These are phyloP conservation scores for Clavariopsis aquatica DNA, from an alignment of 495 filamentous ascomycete genomes.

Conservation along the genomic window DNA sequence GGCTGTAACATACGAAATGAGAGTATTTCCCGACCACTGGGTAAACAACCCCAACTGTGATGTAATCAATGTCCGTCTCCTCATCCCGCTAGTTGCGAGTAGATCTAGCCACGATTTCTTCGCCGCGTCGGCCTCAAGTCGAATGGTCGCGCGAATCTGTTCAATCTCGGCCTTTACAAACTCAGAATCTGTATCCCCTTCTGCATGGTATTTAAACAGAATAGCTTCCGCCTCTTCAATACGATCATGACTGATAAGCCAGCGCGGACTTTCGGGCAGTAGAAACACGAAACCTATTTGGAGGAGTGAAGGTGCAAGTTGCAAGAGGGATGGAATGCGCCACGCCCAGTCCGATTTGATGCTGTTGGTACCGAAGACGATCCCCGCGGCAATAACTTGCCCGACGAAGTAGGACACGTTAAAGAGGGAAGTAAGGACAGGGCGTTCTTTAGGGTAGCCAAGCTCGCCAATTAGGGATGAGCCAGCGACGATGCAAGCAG, in stretches of 20 bases:
- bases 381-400: constrained; percentile 59
- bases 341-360: constrained; percentile 63
- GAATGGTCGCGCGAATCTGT: constrained; percentile 60
- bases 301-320: constrained; percentile 56
- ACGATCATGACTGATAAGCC: constrained; percentile 60
- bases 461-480: constrained; percentile 66
- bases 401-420: constrained; percentile 67
- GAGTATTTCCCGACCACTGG: constrained; percentile 65
- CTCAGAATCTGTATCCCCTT: constrained; percentile 54
- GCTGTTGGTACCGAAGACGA: constrained; percentile 59
- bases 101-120: constrained; percentile 58
- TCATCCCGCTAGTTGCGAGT: constrained; percentile 56
- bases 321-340: constrained; percentile 62
- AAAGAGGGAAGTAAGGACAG: constrained; percentile 65
- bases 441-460: constrained; percentile 64
- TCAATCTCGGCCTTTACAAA: constrained; percentile 60
- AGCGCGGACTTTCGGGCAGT: constrained; percentile 61
- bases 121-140: constrained; percentile 56
- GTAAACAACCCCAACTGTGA: constrained; percentile 61
- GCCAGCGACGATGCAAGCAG: constrained; percentile 63
- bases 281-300: constrained; percentile 52
- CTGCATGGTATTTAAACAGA: constrained; percentile 64
- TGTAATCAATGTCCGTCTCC: constrained; percentile 57
- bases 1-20: constrained; percentile 52
- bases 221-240: constrained; percentile 59